Percentiles rank a stretch among this genome's conserved stretches.
Evolutionary conservation across 2,329 filamentous ascomycete species (phyloP).

Genomic region (Talaromyces sp.): DNA sequence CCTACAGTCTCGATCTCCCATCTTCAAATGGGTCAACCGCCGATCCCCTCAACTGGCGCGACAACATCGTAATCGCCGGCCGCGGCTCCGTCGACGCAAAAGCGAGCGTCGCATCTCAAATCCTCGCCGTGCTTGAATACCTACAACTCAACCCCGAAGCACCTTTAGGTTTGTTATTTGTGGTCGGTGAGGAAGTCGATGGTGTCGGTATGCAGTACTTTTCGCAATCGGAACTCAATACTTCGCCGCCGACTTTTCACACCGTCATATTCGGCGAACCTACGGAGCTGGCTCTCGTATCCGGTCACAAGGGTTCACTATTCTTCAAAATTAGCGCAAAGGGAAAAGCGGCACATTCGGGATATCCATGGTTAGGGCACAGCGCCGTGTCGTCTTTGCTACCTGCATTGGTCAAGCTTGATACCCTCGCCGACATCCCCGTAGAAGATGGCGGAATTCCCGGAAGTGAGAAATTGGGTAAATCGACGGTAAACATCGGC

Average conservation of each 20-base stretch:
- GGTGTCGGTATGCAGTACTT: constrained; percentile 74
- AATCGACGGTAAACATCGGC: constrained; percentile 87
- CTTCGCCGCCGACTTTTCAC: constrained; percentile 50
- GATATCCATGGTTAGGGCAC: constrained; percentile 85
- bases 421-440: constrained; percentile 54
- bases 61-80: constrained; percentile 40
- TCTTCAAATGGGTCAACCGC: neutral
- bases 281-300: constrained; percentile 80
- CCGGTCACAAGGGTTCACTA: constrained; percentile 85
- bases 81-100: constrained; percentile 48
- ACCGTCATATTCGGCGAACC: constrained; percentile 90
- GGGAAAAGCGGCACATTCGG: constrained; percentile 80
- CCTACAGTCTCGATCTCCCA: constrained; percentile 51
- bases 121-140: constrained; percentile 46
- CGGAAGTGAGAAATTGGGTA: constrained; percentile 72
- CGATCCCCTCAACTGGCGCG: constrained; percentile 18
- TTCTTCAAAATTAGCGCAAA: constrained; percentile 64
- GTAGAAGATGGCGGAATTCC: constrained; percentile 60
- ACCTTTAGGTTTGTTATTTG: constrained; percentile 54
- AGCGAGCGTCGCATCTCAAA: constrained; percentile 44
- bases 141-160: constrained; percentile 38
- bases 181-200: constrained; percentile 76
- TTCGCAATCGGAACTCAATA: constrained; percentile 48
- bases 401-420: constrained; percentile 64
- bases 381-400: constrained; percentile 81